Evolutionary conservation across 345 rosid species (phyloP).

Genomic region (Orychophragmus violaceus): DNA sequence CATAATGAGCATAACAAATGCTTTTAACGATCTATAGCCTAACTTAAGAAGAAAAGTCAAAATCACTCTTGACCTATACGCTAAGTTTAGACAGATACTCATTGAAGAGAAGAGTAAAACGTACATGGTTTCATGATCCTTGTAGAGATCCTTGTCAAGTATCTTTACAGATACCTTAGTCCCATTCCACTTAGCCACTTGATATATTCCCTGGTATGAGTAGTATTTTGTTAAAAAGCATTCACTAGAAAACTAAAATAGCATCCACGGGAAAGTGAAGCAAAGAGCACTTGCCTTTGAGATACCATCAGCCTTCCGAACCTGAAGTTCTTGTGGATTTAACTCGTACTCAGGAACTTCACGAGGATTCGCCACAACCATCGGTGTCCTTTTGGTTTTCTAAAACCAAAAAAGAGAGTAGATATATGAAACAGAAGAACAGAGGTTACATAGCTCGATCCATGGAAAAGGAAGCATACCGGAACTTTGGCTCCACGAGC

Average conservation of each 20-base stretch:
- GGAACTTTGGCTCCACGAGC: slow-evolving; percentile 88
- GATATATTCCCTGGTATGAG: slow-evolving; percentile 73
- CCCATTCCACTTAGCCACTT: slow-evolving; percentile 99
- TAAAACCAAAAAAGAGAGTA: slow-evolving; percentile 24
- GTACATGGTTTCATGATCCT: slow-evolving; percentile 68
- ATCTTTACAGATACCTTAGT: slow-evolving; percentile 94
- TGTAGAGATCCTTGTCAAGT: slow-evolving; percentile 64
- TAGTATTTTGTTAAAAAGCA: not conserved
- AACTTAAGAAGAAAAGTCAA: not conserved
- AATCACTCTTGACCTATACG: not conserved
- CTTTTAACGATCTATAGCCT: not conserved
- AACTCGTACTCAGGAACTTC: slow-evolving; percentile 97
- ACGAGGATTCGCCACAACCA: slow-evolving; percentile 81
- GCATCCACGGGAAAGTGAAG: not conserved
- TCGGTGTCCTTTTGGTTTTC: slow-evolving; percentile 90
- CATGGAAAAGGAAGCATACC: slow-evolving; percentile 32
- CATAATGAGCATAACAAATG: not conserved
- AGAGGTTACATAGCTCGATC: no score
- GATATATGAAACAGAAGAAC: not conserved
- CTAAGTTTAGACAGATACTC: not conserved
- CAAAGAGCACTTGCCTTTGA: slow-evolving; percentile 51
- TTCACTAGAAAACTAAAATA: not conserved
- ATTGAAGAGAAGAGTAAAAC: slow-evolving; percentile 16
- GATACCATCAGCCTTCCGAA: slow-evolving; percentile 81
- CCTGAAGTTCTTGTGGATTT: slow-evolving; percentile 83